Percentiles rank a stretch among this genome's conserved stretches.
phyloP scores from a whole-genome alignment of 805 yeast species.

The Cyberlindnera americana region DNA sequence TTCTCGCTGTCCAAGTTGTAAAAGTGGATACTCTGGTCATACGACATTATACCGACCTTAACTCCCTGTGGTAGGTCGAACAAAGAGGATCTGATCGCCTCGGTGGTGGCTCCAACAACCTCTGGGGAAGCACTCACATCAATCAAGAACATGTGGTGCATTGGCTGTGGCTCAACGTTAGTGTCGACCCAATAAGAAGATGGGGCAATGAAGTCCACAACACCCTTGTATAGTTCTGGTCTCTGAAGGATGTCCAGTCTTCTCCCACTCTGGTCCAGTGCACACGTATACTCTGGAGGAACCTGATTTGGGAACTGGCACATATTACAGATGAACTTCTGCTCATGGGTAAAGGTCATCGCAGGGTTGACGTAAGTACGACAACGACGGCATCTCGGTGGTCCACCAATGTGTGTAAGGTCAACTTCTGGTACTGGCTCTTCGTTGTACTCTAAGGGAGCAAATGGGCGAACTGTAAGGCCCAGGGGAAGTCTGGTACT shows the following conservation, averaged over 20 bases:
- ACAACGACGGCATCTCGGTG: slow-evolving; percentile 90
- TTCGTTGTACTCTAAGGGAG: slow-evolving; percentile 47
- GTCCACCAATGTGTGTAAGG: slow-evolving; percentile 50
- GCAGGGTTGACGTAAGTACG: slow-evolving; percentile 86
- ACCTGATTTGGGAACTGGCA: slow-evolving; percentile 74
- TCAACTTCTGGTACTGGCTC: slow-evolving; percentile 67
- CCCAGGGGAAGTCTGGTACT: slow-evolving; percentile 80
- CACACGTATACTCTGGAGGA: slow-evolving; percentile 63
- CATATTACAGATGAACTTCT: slow-evolving; percentile 75
- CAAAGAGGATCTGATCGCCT: slow-evolving; percentile 62
- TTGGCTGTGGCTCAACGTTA: slow-evolving; percentile 38
- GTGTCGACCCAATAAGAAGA: slow-evolving; percentile 56
- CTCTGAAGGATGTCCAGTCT: slow-evolving; percentile 60
- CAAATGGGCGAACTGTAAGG: slow-evolving; percentile 80
- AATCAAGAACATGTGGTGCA: slow-evolving; percentile 69
- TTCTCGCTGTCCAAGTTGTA: slow-evolving; percentile 59
- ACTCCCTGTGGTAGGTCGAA: slow-evolving; percentile 12
- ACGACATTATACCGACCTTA: slow-evolving; percentile 70
- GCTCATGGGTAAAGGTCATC: slow-evolving; percentile 59
- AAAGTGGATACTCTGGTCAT: slow-evolving; percentile 68
- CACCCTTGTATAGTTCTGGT: slow-evolving; percentile 79
- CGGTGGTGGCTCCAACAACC: slow-evolving; percentile 60
- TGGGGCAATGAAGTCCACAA: slow-evolving; percentile 83
- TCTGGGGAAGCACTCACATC: slow-evolving; percentile 65
- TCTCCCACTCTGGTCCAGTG: slow-evolving; percentile 56